These are phyloP conservation scores for Capniomyces stellatus DNA, from an alignment of 371 early-diverging fungal species.

Conservation along the genomic window DNA sequence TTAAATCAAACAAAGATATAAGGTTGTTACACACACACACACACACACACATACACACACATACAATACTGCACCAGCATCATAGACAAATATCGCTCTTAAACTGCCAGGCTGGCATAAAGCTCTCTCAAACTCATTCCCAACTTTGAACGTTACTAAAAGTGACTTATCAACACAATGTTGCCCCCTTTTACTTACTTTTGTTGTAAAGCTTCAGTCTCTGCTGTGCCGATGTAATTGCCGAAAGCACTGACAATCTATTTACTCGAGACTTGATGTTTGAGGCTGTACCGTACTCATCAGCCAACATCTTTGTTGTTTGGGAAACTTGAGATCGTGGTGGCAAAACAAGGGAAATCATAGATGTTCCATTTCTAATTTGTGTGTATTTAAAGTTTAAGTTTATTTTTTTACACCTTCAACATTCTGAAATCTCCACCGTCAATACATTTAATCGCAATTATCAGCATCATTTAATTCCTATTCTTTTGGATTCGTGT, in stretches of 20 bases:
- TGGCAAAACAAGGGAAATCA: slow-evolving; percentile 97
- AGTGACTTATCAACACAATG: background rate
- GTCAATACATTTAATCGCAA: too few relatives aligned
- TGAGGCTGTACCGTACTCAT: slow-evolving; percentile 99
- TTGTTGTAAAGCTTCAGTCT: slow-evolving; percentile 86
- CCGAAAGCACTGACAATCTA: slow-evolving; percentile 91
- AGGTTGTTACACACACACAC: too few relatives aligned
- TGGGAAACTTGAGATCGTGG: slow-evolving; percentile 92
- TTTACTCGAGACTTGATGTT: slow-evolving; percentile 99
- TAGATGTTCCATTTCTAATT: slow-evolving; percentile 94
- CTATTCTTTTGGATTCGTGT: too few relatives aligned
- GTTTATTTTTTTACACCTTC: background rate
- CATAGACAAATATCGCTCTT: too few relatives aligned
- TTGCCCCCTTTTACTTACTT: background rate
- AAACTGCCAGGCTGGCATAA: too few relatives aligned
- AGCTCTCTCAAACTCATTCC: too few relatives aligned
- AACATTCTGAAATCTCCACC: too few relatives aligned
- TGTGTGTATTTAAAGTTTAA: background rate
- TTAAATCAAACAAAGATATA: too few relatives aligned
- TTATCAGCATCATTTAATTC: too few relatives aligned
- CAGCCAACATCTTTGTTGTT: slow-evolving; percentile 89
- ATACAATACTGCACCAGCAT: too few relatives aligned
- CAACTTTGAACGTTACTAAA: background rate
- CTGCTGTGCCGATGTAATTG: slow-evolving; percentile 98
- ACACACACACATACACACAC: too few relatives aligned